A percentile compares a stretch with the other conserved stretches of the same genome.
These are phyloP conservation scores for Peribolospora baueri DNA, from an alignment of 768 basidiomycete species.

Conservation along the genomic window DNA sequence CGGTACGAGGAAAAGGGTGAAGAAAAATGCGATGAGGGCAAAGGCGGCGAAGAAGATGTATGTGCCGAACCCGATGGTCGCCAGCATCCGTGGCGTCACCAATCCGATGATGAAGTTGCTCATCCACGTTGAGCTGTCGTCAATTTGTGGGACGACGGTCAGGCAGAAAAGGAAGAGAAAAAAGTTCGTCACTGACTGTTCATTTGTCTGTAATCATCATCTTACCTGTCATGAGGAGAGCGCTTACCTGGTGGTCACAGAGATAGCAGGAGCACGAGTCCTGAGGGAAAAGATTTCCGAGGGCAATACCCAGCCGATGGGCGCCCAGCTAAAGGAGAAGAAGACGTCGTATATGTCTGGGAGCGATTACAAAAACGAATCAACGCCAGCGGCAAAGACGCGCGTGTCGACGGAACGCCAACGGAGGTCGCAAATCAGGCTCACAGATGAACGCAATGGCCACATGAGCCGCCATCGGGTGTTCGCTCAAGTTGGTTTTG, in stretches of 20 bases:
- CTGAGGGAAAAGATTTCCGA: background rate
- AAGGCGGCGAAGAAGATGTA: too few species aligned
- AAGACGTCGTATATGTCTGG: background rate
- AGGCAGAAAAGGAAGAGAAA: too few species aligned
- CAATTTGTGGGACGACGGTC: too few species aligned
- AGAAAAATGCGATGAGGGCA: background rate
- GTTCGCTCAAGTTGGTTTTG: background rate
- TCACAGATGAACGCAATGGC: background rate
- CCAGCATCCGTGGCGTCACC: constrained; percentile 2
- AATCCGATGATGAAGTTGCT: constrained; percentile 6
- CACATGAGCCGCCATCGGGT: constrained; percentile 1
- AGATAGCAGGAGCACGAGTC: background rate
- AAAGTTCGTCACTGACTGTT: too few species aligned
- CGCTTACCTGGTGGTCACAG: constrained; percentile 1
- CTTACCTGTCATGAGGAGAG: too few species aligned
- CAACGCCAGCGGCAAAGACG: background rate
- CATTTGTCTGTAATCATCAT: too few species aligned
- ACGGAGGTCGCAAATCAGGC: background rate
- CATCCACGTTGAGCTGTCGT: constrained; percentile 3
- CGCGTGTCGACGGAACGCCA: background rate
- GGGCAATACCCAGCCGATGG: constrained; percentile 3
- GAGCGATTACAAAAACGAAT: background rate
- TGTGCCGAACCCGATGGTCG: background rate
- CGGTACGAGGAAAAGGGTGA: background rate
- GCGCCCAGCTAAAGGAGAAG: background rate